These are phyloP conservation scores for Rutstroemia sp. DNA, from an alignment of 2,329 filamentous ascomycete species.

Conservation along the genomic window DNA sequence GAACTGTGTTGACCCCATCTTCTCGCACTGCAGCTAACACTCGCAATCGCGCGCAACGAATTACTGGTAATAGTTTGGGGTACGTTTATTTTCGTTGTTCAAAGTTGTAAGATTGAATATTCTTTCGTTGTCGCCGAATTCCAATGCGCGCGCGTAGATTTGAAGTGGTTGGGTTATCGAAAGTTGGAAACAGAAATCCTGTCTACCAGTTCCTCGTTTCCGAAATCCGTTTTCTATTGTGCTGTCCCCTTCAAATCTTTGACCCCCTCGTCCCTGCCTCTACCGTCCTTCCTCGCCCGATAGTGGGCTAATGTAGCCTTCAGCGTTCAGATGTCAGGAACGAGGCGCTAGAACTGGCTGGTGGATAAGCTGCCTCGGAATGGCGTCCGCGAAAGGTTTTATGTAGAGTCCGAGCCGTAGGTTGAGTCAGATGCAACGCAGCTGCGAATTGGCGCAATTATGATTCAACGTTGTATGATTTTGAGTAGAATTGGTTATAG, in stretches of 20 bases:
- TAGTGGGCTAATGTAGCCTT: not conserved
- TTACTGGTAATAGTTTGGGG: not conserved
- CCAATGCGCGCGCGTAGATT: constrained; percentile 5
- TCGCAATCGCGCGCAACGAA: not conserved
- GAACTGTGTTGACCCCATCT: constrained; percentile 37
- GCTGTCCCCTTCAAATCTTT: not conserved
- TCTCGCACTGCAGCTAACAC: not conserved
- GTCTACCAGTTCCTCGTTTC: not conserved
- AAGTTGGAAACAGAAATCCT: not conserved
- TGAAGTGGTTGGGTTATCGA: not conserved
- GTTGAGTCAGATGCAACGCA: no score
- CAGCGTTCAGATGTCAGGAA: not conserved
- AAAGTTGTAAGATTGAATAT: constrained; percentile 4
- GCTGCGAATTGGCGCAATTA: no score
- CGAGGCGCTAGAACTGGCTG: not conserved
- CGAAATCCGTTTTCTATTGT: not conserved
- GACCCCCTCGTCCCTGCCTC: not conserved
- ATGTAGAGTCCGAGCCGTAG: not conserved
- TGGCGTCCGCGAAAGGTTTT: not conserved
- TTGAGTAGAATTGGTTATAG: no score
- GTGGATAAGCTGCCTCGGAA: not conserved
- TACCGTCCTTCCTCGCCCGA: not conserved
- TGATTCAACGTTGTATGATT: no score
- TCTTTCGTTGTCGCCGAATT: constrained; percentile 1
- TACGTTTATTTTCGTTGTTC: not conserved